Evolutionary conservation across 2,329 filamentous ascomycete species (phyloP), one percentile per base, ranked within the genome.

Genomic region (Pseudocercospora vitis): DNA sequence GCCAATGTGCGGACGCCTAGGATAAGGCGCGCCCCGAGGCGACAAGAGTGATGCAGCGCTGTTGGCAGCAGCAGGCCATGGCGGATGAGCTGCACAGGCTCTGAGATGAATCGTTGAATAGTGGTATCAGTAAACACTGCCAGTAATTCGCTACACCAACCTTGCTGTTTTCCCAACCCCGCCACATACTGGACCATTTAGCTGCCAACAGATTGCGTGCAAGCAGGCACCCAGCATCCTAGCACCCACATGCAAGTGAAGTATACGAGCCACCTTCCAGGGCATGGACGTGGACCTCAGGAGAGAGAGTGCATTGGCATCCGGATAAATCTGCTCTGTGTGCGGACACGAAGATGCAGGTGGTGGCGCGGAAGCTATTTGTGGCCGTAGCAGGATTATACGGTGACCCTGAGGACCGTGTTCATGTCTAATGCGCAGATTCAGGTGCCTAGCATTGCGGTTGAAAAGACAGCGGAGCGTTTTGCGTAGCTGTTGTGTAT

Each of bases 291-390:
- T 51, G 3, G 33, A 53, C 8, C 21, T 50, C 14, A 53, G 48
- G 24, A 50, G 39, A 14, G 48, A 54, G 29, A 33, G 45, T 49
- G 16, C 21, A 40, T 5, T 55, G 48, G 48, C 57, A 60, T 31
- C 57, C 57, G 16, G 57, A 60, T 19, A 55, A 50, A 31, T 60
- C 58, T 46, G 28, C 47, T 6, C 11, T 37, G 7, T 53, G 52
- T 29, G 28, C 19, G 11, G 47, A 54, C 18, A 40, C 24, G 31
- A 29, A 47, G 31, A 32, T 42, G 16, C 53, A 55, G 42, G 35
- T 35, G 12, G 57, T 51, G 40, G 59, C 59, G n/a, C 19, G 23
- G 23, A 57, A 60, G 50, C 14, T 62, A 4, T 62, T 62, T 47
- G 57, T 62, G 2, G 59, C 57, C 7, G 19, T 59, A 28, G 46